Base-by-base conservation (phyloP, 148 eudicot species). In the Vaccinium myrtillus region DNA sequence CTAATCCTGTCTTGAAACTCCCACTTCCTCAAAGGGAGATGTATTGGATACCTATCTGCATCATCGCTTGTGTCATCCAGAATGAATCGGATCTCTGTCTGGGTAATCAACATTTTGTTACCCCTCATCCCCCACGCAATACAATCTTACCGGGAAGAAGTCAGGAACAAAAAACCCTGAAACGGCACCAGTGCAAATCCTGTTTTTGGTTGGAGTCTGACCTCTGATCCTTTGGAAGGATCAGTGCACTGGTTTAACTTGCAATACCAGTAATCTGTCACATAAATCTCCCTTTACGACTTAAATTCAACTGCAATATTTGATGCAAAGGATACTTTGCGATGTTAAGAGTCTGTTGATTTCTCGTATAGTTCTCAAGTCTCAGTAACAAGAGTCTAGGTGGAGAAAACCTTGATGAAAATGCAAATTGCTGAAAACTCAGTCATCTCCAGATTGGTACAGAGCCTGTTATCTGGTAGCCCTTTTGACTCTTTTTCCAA, bases 171-270 rank as follows among this genome's bases (percentile, higher is more conserved):
- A 43, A 43, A 43, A 4, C 46, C 46, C 46, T 43, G 46, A 43
- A 43, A 43, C 6, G 0, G 46, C 46, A 43, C 6, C 46, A 5
- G 46, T 43, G 0, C 46, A 43, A 43, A 10, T 19, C 2, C 85
- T 81, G 39, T 1, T 80, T 70, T 58, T 19, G 90, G 89, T 81
- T 90, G 92, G 92, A 87, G 85, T 55, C 21, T 46, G 27, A 78
- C 84, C 71, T 88, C 92, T 49, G 75, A 87, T 77, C 92, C 92
- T n/a, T 8, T 90, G 92, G 61, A 74, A 56, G 63, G 84, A 80
- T 54, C 75, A 82, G 8, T 89, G 91, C 90, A 75, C 6, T 27
- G 90, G 90, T 59, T 63, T 43, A 4, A 49, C 18, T 6, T 88
- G 92, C 63, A 77, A 84, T 58, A 14, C 8, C 39, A 30, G 16